Evolutionary conservation across 1,284 basidiomycete species (phyloP).

Genomic region (Tremellales sp.): DNA sequence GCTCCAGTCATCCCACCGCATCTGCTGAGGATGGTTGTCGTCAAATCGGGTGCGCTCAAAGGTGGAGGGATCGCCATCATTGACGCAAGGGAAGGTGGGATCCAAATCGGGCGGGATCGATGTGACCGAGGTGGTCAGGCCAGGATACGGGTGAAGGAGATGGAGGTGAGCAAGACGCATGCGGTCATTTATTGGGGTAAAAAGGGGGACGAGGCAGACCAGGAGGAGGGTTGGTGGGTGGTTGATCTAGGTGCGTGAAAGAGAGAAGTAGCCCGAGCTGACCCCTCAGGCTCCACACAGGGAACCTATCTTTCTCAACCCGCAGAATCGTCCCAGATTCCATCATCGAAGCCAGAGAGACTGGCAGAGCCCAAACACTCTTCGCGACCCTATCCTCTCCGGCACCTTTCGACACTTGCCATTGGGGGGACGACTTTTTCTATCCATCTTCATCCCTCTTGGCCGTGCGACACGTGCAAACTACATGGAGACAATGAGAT

Average conservation of each 20-base stretch:
- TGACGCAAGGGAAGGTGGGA: conserved; percentile 40
- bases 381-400: conserved; percentile 29
- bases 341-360: conserved; percentile 9
- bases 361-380: conserved; percentile 36
- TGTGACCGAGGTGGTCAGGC: conserved; percentile 28
- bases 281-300: conserved; percentile 39
- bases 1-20: conserved; percentile 12
- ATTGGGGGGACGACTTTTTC: conserved; percentile 40
- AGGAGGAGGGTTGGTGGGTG: conserved; percentile 34
- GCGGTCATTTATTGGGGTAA: conserved; percentile 38
- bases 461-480: conserved; percentile 44
- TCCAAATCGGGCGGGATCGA: conserved; percentile 44
- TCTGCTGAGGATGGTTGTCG: conserved; percentile 42
- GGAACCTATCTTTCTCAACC: conserved; percentile 39
- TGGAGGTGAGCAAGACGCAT: conserved; percentile 48
- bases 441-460: conserved; percentile 41
- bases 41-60: conserved; percentile 20
- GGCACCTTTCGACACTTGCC: conserved; percentile 30
- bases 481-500: conserved; percentile 30
- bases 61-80: conserved; percentile 34
- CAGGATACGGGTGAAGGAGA: conserved; percentile 42
- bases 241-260: conserved; percentile 40
- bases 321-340: background rate
- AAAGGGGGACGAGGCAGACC: conserved; percentile 9
- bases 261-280: background rate